Base-by-base conservation (phyloP, 345 rosid species). In the Carallia brachiata region DNA sequence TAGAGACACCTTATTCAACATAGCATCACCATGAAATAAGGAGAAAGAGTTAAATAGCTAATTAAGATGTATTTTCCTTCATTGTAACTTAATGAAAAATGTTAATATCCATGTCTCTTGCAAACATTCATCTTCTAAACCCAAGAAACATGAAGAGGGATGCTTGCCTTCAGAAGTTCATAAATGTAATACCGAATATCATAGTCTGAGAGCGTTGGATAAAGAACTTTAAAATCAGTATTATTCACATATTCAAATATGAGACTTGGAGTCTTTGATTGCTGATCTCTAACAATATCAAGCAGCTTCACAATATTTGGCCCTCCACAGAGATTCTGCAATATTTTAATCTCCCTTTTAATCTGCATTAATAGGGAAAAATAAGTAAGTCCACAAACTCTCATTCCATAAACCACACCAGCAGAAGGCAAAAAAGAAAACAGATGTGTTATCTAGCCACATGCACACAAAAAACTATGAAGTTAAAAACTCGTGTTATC, bases 271-370 rank as follows among this genome's bases (percentile, higher is more conserved):
- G 98, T 93, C 84, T 90, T 90, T 1, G 96, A 93, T 72, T 93
- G 96, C 84, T 89, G 97, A 85, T 94, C 98, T 76, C 98, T 86
- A 70, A 94, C 99, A 78, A 94, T 94, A 80, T 94, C 97, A 30
- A 90, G 97, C 84, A 94, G 72, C 84, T 88, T 88, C 69, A 94
- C 87, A 73, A 91, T 84, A 82, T 94, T 91, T 7, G 97, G 99
- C 54, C 99, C 99, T 52, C 97, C 99, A 55, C 97, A 92, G 15
- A 95, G 97, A 81, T 92, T 95, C 87, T 95, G 97, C 75, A 95
- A 76, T 77, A 92, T 95, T 77, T 95, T 90, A 57, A 95, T 92
- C 89, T 95, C 99, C 84, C 99, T 89, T 86, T 90, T 95, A 75
- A 92, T 95, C 99, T 92, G 93, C 83, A 77, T 39, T 72, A 6